Evolutionary conservation across 1,284 basidiomycete genomes (phyloP).

Genomic region (Trametes versicolor): DNA sequence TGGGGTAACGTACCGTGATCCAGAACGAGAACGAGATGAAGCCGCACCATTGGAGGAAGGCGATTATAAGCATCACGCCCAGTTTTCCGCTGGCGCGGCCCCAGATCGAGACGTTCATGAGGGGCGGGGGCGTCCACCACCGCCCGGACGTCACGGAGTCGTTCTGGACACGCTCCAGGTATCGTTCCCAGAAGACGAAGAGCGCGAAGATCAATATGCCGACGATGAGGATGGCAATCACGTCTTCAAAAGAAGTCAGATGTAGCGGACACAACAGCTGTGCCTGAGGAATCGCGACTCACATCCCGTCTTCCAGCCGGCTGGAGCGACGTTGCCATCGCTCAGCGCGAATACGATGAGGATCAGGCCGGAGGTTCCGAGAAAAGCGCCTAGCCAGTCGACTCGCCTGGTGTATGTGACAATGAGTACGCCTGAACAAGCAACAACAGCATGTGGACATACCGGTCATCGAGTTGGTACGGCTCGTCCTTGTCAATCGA

Average conservation of each 20-base stretch:
- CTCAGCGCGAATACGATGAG: conserved; percentile 84
- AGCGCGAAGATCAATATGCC: conserved; percentile 64
- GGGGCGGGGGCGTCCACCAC: conserved; percentile 36
- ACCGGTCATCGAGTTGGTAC: conserved; percentile 55
- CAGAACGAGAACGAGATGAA: conserved; percentile 49
- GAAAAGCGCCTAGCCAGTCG: conserved; percentile 86
- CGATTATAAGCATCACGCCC: not conserved
- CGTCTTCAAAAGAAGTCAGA: conserved; percentile 50
- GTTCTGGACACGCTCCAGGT: conserved; percentile 56
- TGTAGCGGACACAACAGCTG: too few relatives aligned
- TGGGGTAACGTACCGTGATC: conserved; percentile 53
- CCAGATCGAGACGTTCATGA: conserved; percentile 1
- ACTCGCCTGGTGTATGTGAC: conserved; percentile 53
- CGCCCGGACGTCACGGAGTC: conserved; percentile 23
- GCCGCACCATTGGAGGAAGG: not conserved
- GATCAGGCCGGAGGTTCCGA: conserved; percentile 80
- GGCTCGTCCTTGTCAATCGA: conserved; percentile 56
- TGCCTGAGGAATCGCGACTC: conserved; percentile 42
- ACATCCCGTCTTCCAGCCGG: conserved; percentile 84
- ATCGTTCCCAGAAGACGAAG: conserved; percentile 79
- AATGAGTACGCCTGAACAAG: not conserved
- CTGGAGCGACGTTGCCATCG: conserved; percentile 72
- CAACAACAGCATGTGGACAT: not conserved
- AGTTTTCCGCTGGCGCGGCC: not conserved
- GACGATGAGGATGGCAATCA: conserved; percentile 69